Evolutionary conservation across 305 asterid species (phyloP), one percentile per base, ranked within the genome.

Genomic region (Rubia occidens): DNA sequence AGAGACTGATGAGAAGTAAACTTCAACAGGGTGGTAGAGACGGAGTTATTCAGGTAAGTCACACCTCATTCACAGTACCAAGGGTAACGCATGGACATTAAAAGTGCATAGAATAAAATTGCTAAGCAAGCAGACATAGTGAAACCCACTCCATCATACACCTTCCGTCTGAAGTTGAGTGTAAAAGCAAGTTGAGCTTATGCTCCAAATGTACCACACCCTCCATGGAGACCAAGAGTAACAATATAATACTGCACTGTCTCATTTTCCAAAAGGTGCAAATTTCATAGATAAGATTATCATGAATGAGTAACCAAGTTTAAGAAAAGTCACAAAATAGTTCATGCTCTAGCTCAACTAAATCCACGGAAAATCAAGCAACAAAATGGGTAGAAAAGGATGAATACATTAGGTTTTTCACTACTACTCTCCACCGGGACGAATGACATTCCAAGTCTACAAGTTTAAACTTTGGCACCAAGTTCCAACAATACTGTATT

Each of bases 401-500:
- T 64, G 64, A 64, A 51, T 45, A 37, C 3, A 37, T 20, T 1
- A 1, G 24, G 26, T 17, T 60, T 32, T 6, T 56, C 58, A 54
- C 61, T 49, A 47, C 39, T 37, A 6, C 49, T 29, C 45, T 35
- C 24, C 18, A 0, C 6, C 21, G 14, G 29, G 9, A 17, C 7
- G 5, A 56, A 37, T 6, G 35, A 39, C 14, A 20, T 20, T 40
- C 20, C 15, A 35, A n/a, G 43, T 54, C 49, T 39, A 35, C 71
- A 9, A 39, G 29, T 44, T 81, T 82, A 88, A 37, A 68, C 78
- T 75, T 84, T 75, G 70, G 82, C 86, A 68, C 95, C 97, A 54
- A 90, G 87, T 83, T 94, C 99, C 86, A 94, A 83, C 72, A 89
- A 77, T 63, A 94, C n/a, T n/a, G n/a, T n/a, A n/a, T n/a, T n/a